Percentiles rank a stretch among this genome's conserved stretches.
Conservation (phyloP, 768 basidiomycete species). For the Russula lepida region DNA sequence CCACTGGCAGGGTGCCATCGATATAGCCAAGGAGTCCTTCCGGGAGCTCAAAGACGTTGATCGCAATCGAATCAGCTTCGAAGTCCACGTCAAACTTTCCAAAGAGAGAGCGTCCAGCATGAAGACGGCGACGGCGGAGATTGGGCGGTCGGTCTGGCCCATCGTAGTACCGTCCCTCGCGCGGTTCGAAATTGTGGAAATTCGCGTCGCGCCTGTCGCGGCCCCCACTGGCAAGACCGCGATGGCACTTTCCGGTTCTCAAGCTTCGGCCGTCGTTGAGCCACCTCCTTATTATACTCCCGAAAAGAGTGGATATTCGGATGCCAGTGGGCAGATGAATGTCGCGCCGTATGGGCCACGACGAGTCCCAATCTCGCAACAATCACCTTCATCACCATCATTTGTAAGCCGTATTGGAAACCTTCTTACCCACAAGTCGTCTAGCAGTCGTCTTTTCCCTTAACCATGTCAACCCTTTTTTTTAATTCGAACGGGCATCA, state of each 20-base stretch:
- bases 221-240: not conserved
- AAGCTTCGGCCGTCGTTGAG: not conserved
- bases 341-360: not conserved
- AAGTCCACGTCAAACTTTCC: conserved; percentile 19
- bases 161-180: conserved; percentile 20
- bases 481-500: too few relatives aligned
- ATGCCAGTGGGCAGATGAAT: not conserved
- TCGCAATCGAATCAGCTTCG: conserved; percentile 20
- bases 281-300: conserved; percentile 10
- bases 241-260: not conserved
- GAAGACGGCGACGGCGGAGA: conserved; percentile 22
- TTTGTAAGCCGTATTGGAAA: not conserved
- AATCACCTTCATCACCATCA: not conserved
- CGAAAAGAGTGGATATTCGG: not conserved
- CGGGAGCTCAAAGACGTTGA: conserved; percentile 20
- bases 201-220: not conserved
- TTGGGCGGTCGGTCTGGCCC: conserved; percentile 24
- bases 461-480: too few relatives aligned
- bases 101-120: conserved; percentile 5
- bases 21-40: conserved; percentile 21
- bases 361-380: not conserved
- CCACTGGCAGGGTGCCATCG: conserved; percentile 25
- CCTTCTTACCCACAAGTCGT: not conserved
- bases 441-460: not conserved
- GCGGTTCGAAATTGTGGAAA: conserved; percentile 26